Evolutionary conservation across 176 grass and related monocot genomes (phyloP).

Genomic region (Tillandsia fasciculata): DNA sequence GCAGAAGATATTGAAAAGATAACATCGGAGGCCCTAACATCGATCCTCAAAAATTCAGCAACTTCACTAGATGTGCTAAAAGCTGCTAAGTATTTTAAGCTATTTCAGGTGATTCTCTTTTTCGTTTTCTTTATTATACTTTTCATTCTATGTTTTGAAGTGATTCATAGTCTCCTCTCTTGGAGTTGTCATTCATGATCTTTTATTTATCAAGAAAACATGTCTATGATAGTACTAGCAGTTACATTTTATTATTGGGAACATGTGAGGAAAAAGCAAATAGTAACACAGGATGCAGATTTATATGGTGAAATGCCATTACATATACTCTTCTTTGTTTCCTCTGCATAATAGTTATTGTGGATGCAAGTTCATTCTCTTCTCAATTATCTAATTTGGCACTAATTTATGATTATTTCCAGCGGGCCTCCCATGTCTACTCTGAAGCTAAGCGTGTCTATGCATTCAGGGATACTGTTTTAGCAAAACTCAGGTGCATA

Average conservation of each 20-base stretch:
- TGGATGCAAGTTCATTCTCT: background rate
- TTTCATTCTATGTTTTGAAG: background rate
- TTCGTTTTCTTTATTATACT: background rate
- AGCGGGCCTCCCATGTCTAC: conserved; percentile 93
- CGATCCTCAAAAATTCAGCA: conserved; percentile 12
- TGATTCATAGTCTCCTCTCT: no score
- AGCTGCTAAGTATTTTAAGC: conserved; percentile 14
- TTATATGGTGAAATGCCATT: no score
- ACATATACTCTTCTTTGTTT: background rate
- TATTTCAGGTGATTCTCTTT: conserved; percentile 9
- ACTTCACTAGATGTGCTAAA: conserved; percentile 22
- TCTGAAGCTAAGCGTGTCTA: conserved; percentile 86
- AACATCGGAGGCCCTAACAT: conserved; percentile 2
- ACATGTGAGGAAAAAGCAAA: no score
- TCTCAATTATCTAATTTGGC: background rate
- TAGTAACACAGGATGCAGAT: no score
- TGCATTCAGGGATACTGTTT: conserved; percentile 66
- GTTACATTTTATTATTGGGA: no score
- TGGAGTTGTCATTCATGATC: no score
- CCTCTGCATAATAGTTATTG: background rate
- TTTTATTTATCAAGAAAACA: no score
- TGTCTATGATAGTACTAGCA: no score
- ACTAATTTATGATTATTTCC: background rate
- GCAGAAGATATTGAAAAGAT: conserved; percentile 18
- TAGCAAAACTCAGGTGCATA: conserved; percentile 47